A percentile compares a stretch with the other conserved stretches of the same genome.
phyloP scores from a whole-genome alignment of 768 basidiomycete species.

The Pholiota molesta region DNA sequence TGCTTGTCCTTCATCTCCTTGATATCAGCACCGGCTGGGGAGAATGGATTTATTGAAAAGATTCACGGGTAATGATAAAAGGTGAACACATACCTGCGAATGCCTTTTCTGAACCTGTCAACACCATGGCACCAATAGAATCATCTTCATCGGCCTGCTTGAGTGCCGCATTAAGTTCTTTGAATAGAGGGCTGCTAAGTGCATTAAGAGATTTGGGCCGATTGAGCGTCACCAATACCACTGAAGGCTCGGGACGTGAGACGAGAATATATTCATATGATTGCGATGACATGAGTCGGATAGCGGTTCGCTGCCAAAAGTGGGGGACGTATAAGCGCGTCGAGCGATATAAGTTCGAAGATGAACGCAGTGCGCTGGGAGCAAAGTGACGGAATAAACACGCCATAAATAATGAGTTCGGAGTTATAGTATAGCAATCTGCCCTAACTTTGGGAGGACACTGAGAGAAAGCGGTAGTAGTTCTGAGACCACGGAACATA shows the following conservation, averaged over 20 bases:
- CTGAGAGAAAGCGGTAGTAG: not conserved
- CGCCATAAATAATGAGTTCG: conserved; percentile 18
- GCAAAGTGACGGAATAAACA: conserved; percentile 21
- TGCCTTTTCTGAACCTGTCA: conserved; percentile 91
- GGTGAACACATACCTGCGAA: conserved; percentile 82
- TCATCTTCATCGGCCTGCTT: conserved; percentile 71
- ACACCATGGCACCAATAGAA: conserved; percentile 78
- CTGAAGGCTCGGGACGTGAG: conserved; percentile 66
- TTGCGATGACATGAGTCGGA: conserved; percentile 53
- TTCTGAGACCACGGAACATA: conserved; percentile 3
- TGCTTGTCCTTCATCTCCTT: conserved; percentile 99
- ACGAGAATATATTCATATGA: conserved; percentile 69
- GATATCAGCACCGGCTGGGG: conserved; percentile 92
- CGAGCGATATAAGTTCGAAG: conserved; percentile 6
- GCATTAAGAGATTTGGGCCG: conserved; percentile 92
- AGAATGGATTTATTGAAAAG: not conserved
- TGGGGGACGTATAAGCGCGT: conserved; percentile 8
- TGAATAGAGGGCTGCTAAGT: conserved; percentile 77
- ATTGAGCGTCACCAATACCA: conserved; percentile 85
- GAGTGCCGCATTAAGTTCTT: conserved; percentile 80
- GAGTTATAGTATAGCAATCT: not conserved
- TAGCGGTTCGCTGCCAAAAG: conserved; percentile 13
- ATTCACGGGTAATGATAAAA: not conserved
- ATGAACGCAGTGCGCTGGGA: conserved; percentile 15
- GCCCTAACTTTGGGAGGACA: not conserved